Conservation (phyloP, 2,329 filamentous ascomycete species). For the Aspergillus spinulosporus region DNA sequence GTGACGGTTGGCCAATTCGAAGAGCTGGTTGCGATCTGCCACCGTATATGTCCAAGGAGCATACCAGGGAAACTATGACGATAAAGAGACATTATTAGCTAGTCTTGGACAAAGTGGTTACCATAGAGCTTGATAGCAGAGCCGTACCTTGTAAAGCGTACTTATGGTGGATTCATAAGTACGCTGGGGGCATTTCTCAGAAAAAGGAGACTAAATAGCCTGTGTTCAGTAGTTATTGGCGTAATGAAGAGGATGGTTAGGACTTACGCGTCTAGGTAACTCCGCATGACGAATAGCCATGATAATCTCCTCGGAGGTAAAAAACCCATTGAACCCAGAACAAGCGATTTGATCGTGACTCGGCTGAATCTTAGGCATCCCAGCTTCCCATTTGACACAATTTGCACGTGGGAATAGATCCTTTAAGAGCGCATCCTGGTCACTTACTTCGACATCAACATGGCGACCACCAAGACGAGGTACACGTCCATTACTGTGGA, state of each 20-base stretch:
- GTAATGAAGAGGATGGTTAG: neutral
- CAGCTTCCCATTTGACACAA: slow-evolving; percentile 48
- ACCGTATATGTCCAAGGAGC: slow-evolving; percentile 48
- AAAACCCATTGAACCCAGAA: slow-evolving; percentile 53
- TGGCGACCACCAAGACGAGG: slow-evolving; percentile 51
- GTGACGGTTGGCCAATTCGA: slow-evolving; percentile 51
- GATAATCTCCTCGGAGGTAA: slow-evolving; percentile 53
- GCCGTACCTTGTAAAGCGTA: slow-evolving; percentile 51
- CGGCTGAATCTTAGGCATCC: slow-evolving; percentile 33
- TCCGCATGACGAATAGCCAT: slow-evolving; percentile 51
- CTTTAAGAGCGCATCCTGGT: slow-evolving; percentile 51
- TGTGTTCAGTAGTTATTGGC: slow-evolving; percentile 2
- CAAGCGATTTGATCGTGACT: slow-evolving; percentile 44
- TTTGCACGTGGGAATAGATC: slow-evolving; percentile 55
- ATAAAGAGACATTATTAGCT: slow-evolving; percentile 13
- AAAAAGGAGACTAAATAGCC: slow-evolving; percentile 48
- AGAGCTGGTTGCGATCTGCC: slow-evolving; percentile 49
- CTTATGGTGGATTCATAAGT: slow-evolving; percentile 56
- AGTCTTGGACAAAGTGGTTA: neutral
- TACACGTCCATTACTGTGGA: slow-evolving; percentile 37
- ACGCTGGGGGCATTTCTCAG: slow-evolving; percentile 52
- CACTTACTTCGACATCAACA: slow-evolving; percentile 49
- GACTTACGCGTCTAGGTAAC: slow-evolving; percentile 51
- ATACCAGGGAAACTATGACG: slow-evolving; percentile 53
- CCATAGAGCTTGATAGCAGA: too few relatives aligned